Percentiles rank a stretch among this genome's conserved stretches.
Conservation (phyloP, 2,329 filamentous ascomycete species). For the Gremmenia infestans region DNA sequence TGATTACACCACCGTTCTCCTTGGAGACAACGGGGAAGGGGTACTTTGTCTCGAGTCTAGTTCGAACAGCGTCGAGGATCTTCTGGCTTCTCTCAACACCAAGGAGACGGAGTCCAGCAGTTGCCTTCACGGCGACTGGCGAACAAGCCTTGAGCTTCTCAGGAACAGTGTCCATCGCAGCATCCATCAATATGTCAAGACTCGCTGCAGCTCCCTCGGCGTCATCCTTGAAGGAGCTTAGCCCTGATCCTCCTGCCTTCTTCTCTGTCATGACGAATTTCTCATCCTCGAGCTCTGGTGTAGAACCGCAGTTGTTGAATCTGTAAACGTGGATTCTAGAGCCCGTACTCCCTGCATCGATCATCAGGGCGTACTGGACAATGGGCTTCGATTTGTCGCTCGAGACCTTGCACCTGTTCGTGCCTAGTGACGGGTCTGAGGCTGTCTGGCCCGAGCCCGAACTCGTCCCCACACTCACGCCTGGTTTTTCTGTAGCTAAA, state of each 20-base stretch:
- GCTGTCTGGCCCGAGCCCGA: constrained; percentile 42
- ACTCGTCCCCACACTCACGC: not conserved
- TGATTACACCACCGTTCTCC: constrained; percentile 81
- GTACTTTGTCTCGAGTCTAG: constrained; percentile 79
- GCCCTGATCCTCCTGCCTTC: constrained; percentile 63
- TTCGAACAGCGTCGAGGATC: constrained; percentile 80
- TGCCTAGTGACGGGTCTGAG: constrained; percentile 58
- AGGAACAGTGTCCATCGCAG: constrained; percentile 78
- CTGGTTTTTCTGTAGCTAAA: constrained; percentile 21
- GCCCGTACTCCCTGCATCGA: constrained; percentile 95
- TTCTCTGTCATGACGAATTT: constrained; percentile 92
- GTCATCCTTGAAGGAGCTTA: constrained; percentile 85
- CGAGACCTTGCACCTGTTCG: constrained; percentile 75
- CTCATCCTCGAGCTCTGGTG: constrained; percentile 91
- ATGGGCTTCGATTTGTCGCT: constrained; percentile 85
- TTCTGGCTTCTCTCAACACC: constrained; percentile 74
- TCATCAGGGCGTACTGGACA: constrained; percentile 97
- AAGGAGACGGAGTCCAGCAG: constrained; percentile 84
- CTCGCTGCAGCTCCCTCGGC: constrained; percentile 84
- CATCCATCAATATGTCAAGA: constrained; percentile 80
- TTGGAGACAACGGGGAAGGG: constrained; percentile 90
- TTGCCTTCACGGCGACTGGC: constrained; percentile 96
- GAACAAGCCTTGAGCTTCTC: constrained; percentile 87
- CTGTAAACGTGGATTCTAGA: constrained; percentile 98
- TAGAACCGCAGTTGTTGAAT: constrained; percentile 96